phyloP scores from a whole-genome alignment of 306 rosid genomes.

The Astragalus membranaceus region DNA sequence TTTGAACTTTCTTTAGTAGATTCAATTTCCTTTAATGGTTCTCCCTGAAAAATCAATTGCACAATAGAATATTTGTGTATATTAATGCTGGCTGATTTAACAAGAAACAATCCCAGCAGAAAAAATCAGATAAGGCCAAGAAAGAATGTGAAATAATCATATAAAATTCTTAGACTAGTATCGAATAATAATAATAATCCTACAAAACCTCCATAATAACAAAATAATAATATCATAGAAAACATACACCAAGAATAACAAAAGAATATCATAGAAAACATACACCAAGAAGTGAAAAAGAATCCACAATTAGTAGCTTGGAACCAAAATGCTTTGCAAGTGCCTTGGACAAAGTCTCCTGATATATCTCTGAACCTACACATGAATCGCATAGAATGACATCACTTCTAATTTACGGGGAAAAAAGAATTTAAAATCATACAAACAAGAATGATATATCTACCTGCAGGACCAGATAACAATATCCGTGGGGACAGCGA shows the following conservation, averaged over 20 bases:
- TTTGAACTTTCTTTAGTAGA: conserved; percentile 54
- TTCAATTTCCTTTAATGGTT: conserved; percentile 47
- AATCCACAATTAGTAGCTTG: conserved; percentile 67
- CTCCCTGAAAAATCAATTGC: conserved; percentile 44
- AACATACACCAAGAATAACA: conserved; percentile 73
- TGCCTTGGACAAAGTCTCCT: conserved; percentile 85
- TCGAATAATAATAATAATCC: background rate
- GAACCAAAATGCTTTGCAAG: conserved; percentile 86
- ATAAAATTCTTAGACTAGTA: background rate
- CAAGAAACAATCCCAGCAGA: conserved; percentile 20
- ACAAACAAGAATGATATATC: background rate
- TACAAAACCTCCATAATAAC: background rate
- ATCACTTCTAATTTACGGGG: background rate
- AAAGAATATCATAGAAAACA: conserved; percentile 30
- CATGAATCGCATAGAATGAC: conserved; percentile 1
- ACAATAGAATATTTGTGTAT: background rate
- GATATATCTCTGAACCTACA: conserved; percentile 96
- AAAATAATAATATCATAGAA: conserved; percentile 7
- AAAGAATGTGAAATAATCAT: background rate
- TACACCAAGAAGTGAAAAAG: conserved; percentile 84
- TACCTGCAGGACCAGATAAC: conserved; percentile 95
- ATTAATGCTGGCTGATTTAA: background rate
- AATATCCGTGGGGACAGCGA: conserved; percentile 71
- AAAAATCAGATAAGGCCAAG: background rate
- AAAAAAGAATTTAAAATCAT: background rate